Evolutionary conservation across 2,329 filamentous ascomycete genomes (phyloP).

Genomic region (Ascochyta rabiei): DNA sequence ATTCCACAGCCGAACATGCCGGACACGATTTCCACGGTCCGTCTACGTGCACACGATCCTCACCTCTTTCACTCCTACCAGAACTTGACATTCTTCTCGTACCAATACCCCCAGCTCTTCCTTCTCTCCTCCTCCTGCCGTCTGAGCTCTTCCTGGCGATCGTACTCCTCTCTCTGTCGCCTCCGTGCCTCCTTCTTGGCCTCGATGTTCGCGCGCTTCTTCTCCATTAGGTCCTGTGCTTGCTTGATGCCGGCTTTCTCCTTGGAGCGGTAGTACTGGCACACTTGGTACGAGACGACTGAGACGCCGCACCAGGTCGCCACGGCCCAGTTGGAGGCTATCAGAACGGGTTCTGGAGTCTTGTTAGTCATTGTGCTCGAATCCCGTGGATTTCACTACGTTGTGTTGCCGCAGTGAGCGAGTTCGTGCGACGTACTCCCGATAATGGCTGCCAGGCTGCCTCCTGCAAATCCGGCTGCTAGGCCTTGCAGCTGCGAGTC

Average conservation of each 20-base stretch:
- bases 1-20: too few relatives aligned
- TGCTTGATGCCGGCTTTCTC: slow-evolving; percentile 85
- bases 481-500: slow-evolving; percentile 86
- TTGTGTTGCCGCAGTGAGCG: not conserved
- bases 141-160: slow-evolving; percentile 36
- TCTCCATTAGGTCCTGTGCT: slow-evolving; percentile 80
- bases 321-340: slow-evolving; percentile 84
- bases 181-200: slow-evolving; percentile 54
- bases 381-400: not conserved
- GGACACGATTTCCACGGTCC: too few relatives aligned
- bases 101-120: slow-evolving; percentile 46
- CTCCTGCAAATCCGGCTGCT: slow-evolving; percentile 75
- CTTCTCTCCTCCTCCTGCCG: slow-evolving; percentile 43
- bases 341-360: slow-evolving; percentile 62
- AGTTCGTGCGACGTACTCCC: slow-evolving; percentile 64
- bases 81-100: slow-evolving; percentile 45
- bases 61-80: slow-evolving; percentile 30
- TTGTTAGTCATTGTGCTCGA: slow-evolving; percentile 15
- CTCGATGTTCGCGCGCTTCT: slow-evolving; percentile 63
- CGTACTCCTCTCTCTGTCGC: slow-evolving; percentile 52
- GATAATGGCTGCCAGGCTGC: slow-evolving; percentile 74
- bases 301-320: slow-evolving; percentile 73
- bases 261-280: slow-evolving; percentile 72
- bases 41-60: not conserved
- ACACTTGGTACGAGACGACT: slow-evolving; percentile 81